Evolutionary conservation across 768 basidiomycete genomes (phyloP), one percentile per base, ranked within the genome.

Genomic region (Hericium erinaceus): DNA sequence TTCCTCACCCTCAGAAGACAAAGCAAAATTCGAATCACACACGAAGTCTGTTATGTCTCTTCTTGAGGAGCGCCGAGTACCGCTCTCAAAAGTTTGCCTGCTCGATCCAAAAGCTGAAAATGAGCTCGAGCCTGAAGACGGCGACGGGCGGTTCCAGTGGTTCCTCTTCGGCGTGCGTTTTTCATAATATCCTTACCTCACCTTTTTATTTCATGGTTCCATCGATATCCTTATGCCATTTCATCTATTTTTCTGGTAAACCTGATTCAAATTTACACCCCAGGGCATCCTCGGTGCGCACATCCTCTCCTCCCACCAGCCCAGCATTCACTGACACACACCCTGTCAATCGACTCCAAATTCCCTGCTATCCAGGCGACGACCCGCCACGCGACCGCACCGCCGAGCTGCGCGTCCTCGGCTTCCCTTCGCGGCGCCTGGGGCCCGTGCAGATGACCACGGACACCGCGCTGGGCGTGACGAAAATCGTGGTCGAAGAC

Each of bases 361-460:
- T 24, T 22, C 49, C 24, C 8, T 10, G 38, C 33, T 33, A 33
- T 2, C 33, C 73, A 85, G 95, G 95, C 11, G 95, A 98, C 66
- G 95, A 99, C 71, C 95, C 95, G 2, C 95, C 95, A 0, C 80
- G 93, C 39, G 95, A 99, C 69, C 79, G 95, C 54, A 99, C 95
- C 2, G 80, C 84, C 1, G 91, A 95, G 67, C 80, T 99, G 39
- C 86, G 95, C 33, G 78, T 77, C 15, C 73, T 93, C 39, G 94
- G 94, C 1, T 99, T 95, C 69, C 89, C 92, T 1, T 80, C 80
- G 6, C 80, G 97, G 37, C 90, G 89, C 69, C 76, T 99, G 8
- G 94, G 93, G 0, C 74, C 84, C 2, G 76, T 92, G 1, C 97
- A 99, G 71, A 99, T 99, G 97, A 98, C 97, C 37, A 99, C 97